Evolutionary conservation across 2,329 filamentous ascomycete genomes (phyloP), one percentile per base, ranked within the genome.

Genomic region (Xylariaceae sp.): DNA sequence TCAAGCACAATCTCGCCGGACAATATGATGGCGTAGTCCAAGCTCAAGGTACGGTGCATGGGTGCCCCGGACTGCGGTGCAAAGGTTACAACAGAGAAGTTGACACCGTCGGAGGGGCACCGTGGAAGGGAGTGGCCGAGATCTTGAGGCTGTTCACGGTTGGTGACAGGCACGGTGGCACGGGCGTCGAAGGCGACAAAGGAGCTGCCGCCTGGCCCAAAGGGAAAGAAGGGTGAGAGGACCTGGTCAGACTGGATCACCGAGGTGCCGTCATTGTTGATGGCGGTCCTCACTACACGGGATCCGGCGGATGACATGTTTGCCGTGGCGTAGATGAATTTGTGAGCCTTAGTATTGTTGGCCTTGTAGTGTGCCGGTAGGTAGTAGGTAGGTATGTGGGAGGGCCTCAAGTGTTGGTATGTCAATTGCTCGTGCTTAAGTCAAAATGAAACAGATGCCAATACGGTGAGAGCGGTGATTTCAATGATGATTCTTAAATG

Each of bases 1-100:
- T 43, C 50, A n/a, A 69, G 47, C 3, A 65, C 63, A 4, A 71
- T 61, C 41, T 62, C 58, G 2, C 69, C 68, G 7, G 59, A 54
- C 7, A 72, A 13, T 13, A 73, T 57, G 22, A 65, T 52, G 13
- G 50, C 54, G 39, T 70, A 71, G 48, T 72, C 67, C 8, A 68
- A 46, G 36, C 58, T 69, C 26, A 58, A 37, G 1, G 67, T 71
- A 11, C 67, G 65, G 45, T 71, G 68, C 61, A 70, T 65, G 1
- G 66, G 67, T 7, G 54, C 22, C 22, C 22, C 22, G 22, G 22
- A 26, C 22, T 47, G 50, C 3, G 62, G 59, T 15, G 56, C 53
- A 36, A 65, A 54, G 48, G 66, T 52, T 2, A 53, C 52, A 28
- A 65, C 43, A 41, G 57, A 54, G 47, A 68, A 67, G 15, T 60